These are phyloP conservation scores for Akanthomyces muscarius DNA, from an alignment of 2,329 filamentous ascomycete genomes.

Conservation along the genomic window DNA sequence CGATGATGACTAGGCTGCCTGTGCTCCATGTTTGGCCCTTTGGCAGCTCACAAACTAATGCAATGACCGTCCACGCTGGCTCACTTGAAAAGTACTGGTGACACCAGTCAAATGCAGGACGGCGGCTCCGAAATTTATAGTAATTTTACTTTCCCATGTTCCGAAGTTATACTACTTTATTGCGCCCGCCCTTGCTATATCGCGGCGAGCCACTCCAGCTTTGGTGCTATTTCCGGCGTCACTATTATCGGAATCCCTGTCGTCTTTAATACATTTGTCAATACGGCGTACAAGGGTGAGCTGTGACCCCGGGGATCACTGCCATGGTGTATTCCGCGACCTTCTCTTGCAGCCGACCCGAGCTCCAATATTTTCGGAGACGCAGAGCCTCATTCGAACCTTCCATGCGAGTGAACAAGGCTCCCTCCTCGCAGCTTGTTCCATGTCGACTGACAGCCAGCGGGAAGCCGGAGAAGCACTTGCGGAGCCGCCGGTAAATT, in stretches of 20 bases:
- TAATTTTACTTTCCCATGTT: too few species aligned
- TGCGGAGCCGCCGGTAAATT: slow-evolving; percentile 1
- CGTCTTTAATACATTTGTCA: neutral
- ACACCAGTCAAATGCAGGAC: neutral
- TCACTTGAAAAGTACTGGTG: neutral
- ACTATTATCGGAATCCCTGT: neutral
- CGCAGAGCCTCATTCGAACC: neutral
- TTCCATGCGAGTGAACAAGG: neutral
- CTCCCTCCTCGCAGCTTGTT: neutral
- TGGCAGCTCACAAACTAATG: neutral
- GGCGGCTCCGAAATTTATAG: neutral
- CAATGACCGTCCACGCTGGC: neutral
- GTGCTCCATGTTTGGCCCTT: neutral
- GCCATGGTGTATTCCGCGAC: too few species aligned
- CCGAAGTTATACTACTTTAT: too few species aligned
- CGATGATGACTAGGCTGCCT: neutral
- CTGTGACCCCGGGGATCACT: neutral
- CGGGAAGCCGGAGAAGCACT: neutral
- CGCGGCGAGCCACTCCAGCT: too few species aligned
- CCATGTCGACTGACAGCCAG: neutral
- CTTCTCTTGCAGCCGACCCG: neutral
- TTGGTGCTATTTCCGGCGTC: too few species aligned
- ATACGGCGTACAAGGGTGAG: neutral
- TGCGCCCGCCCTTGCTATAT: too few species aligned
- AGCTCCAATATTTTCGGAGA: neutral